These are phyloP conservation scores for Candida anutae DNA, from an alignment of 1,139 yeast genomes.

Conservation along the genomic window DNA sequence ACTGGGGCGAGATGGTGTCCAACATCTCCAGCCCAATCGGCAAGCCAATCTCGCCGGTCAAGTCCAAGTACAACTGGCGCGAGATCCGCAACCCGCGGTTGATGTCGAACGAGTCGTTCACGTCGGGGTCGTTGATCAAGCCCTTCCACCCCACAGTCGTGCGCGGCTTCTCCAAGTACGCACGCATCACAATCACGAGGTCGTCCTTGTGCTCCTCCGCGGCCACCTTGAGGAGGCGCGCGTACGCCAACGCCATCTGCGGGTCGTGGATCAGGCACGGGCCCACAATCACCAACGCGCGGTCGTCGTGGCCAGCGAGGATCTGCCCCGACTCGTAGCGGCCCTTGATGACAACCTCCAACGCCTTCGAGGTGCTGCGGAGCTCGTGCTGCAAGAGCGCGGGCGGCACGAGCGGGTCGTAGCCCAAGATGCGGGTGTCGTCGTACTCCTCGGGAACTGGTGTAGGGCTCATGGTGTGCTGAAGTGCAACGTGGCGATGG, in stretches of 20 bases:
- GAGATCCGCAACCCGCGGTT: slow-evolving; percentile 90
- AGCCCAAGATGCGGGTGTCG: slow-evolving; percentile 82
- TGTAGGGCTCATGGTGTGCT: slow-evolving; percentile 2
- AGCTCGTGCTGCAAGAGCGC: slow-evolving; percentile 75
- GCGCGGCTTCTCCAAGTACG: slow-evolving; percentile 96
- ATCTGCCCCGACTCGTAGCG: slow-evolving; percentile 70
- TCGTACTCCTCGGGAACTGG: slow-evolving; percentile 63
- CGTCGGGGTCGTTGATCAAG: slow-evolving; percentile 91
- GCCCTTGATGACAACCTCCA: slow-evolving; percentile 66
- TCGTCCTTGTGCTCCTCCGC: slow-evolving; percentile 68
- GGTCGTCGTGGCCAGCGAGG: slow-evolving; percentile 68
- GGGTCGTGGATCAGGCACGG: slow-evolving; percentile 97
- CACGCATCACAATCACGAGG: slow-evolving; percentile 86
- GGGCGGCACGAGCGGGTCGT: slow-evolving; percentile 88
- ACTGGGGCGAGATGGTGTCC: slow-evolving; percentile 98
- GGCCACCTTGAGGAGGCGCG: slow-evolving; percentile 55
- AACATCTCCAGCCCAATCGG: slow-evolving; percentile 98
- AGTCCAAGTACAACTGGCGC: slow-evolving; percentile 76
- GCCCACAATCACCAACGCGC: slow-evolving; percentile 78
- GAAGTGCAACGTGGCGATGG: too few relatives aligned
- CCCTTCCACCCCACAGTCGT: slow-evolving; percentile 99
- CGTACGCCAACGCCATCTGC: slow-evolving; percentile 83
- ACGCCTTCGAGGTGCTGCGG: slow-evolving; percentile 54
- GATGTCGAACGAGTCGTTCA: slow-evolving; percentile 86
- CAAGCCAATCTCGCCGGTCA: slow-evolving; percentile 61